Evolutionary conservation across 768 basidiomycete species (phyloP).

Genomic region (Rhodotorula taiwanensis): DNA sequence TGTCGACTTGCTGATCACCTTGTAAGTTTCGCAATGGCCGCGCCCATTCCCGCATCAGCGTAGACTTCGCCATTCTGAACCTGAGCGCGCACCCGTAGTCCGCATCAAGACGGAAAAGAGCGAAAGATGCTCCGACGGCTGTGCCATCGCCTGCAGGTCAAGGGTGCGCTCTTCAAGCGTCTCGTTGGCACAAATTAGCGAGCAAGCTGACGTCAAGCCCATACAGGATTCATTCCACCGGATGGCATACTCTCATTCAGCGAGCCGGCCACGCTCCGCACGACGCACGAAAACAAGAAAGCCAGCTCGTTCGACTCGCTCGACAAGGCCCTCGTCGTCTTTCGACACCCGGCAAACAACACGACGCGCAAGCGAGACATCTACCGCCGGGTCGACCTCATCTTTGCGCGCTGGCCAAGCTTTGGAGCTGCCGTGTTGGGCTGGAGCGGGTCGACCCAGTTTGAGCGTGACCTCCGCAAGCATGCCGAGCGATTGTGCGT

Average conservation of each 20-base stretch:
- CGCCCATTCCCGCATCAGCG: too few species aligned
- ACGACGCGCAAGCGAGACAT: slow-evolving; percentile 11
- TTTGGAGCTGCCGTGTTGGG: slow-evolving; percentile 21
- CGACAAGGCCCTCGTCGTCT: slow-evolving; percentile 33
- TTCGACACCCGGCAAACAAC: slow-evolving; percentile 25
- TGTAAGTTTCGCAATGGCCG: not conserved
- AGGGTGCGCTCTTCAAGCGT: slow-evolving; percentile 6
- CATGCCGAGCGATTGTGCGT: slow-evolving; percentile 24
- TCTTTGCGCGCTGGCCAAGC: slow-evolving; percentile 19
- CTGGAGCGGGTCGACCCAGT: slow-evolving; percentile 21
- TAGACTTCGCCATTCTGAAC: too few species aligned
- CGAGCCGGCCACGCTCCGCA: slow-evolving; percentile 20
- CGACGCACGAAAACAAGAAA: slow-evolving; percentile 21
- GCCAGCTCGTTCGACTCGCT: slow-evolving; percentile 32
- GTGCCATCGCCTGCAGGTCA: slow-evolving; percentile 18
- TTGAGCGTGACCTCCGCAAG: slow-evolving; percentile 27
- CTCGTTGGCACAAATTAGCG: not conserved
- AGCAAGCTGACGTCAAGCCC: not conserved
- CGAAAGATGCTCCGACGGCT: slow-evolving; percentile 14
- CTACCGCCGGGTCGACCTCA: slow-evolving; percentile 29
- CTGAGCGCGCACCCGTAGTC: too few species aligned
- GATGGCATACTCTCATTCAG: slow-evolving; percentile 20
- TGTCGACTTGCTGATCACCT: slow-evolving; percentile 29
- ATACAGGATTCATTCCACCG: slow-evolving; percentile 23
- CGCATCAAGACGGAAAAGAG: slow-evolving; percentile 31